Evolutionary conservation across 1,284 basidiomycete genomes (phyloP), one percentile per base, ranked within the genome.

Genomic region (Amylostereum areolatum): DNA sequence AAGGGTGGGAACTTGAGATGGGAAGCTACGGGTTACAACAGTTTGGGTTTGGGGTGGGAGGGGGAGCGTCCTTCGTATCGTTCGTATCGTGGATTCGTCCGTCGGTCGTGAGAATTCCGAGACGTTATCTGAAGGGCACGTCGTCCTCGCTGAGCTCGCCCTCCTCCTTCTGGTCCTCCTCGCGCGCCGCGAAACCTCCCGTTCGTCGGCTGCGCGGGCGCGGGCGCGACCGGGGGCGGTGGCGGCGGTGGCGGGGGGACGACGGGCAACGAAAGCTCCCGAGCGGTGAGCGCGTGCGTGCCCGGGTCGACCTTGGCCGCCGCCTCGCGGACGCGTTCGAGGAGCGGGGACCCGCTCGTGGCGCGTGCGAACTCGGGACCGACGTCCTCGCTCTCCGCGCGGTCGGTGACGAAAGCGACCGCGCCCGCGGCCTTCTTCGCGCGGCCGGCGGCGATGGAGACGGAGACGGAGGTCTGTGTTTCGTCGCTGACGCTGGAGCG

Each of bases 101-200:
- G n/a, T n/a, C n/a, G n/a, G n/a, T n/a, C n/a, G n/a, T n/a, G n/a
- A n/a, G n/a, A n/a, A n/a, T n/a, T n/a, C 27, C 30, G n/a, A n/a
- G n/a, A n/a, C n/a, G n/a, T n/a, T n/a, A n/a, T n/a, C n/a, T n/a
- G n/a, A n/a, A n/a, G n/a, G n/a, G n/a, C n/a, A n/a, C n/a, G n/a
- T n/a, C n/a, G n/a, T n/a, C n/a, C 49, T 74, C 73, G 54, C 67
- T 73, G n/a, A 70, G 62, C 57, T 74, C 72, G 28, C 71, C 72
- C 49, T 74, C 73, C 52, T 74, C 73, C 51, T 71, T 71, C 47
- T 63, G 59, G 45, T 62, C 58, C 44, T 65, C 65, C 43, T 45
- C 18, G 50, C 47, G 18, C 49, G 39, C 37, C 47, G 45, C 24
- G 46, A 25, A 34, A 27, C 33, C 29, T 33, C 34, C 5, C 25